Conservation (phyloP, 352 stramenopile genomes). For the Pythium pyrilobum region DNA sequence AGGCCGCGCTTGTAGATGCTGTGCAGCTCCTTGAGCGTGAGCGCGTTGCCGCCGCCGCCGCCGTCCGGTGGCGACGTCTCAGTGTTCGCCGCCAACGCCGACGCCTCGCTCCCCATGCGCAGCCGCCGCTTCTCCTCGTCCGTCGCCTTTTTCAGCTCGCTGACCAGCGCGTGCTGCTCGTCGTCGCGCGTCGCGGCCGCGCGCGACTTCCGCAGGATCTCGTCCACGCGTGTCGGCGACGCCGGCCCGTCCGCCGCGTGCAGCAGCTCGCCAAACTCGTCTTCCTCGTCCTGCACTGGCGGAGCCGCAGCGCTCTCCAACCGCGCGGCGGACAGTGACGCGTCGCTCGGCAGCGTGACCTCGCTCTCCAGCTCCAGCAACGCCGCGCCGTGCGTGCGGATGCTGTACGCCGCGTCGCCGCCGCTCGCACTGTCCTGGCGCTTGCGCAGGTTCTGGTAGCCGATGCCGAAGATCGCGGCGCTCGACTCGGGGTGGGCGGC, state of each 20-base stretch:
- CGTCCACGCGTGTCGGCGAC: slow-evolving; percentile 12
- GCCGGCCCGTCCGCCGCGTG: neutral
- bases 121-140: slow-evolving; percentile 13
- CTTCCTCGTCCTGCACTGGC: neutral
- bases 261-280: slow-evolving; percentile 17
- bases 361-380: slow-evolving; percentile 30
- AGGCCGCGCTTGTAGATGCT: slow-evolving; percentile 79
- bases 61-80: too few relatives aligned
- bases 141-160: slow-evolving; percentile 9
- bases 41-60: slow-evolving; percentile 16
- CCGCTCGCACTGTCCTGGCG: slow-evolving; percentile 3
- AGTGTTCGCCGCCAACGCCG: too few relatives aligned
- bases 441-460: slow-evolving; percentile 48
- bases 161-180: slow-evolving; percentile 1
- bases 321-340: slow-evolving; percentile 3
- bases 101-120: too few relatives aligned
- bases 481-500: slow-evolving; percentile 10
- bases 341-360: slow-evolving; percentile 10
- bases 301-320: neutral
- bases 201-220: slow-evolving; percentile 11
- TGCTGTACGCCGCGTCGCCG: slow-evolving; percentile 2
- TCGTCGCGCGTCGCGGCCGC: neutral
- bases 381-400: slow-evolving; percentile 27
- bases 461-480: slow-evolving; percentile 45
- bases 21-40: slow-evolving; percentile 66